Conservation (phyloP, 1,284 basidiomycete species). For the Apiotrichum montevideense region DNA sequence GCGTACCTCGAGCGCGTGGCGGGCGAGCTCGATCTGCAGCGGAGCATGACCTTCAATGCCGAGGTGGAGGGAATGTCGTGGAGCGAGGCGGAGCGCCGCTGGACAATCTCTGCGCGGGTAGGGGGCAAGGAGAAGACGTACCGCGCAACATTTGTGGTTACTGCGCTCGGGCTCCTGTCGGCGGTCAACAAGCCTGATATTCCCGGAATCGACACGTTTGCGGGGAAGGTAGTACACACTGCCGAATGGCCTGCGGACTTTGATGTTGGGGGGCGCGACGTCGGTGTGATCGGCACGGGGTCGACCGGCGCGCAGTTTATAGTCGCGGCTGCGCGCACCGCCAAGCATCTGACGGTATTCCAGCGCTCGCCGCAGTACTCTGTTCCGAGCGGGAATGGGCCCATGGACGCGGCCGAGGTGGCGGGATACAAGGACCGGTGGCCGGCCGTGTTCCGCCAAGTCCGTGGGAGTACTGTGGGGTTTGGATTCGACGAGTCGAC, state of each 20-base stretch:
- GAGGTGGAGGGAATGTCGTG: constrained; percentile 5
- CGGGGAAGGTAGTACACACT: constrained; percentile 10
- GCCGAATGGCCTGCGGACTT: constrained; percentile 8
- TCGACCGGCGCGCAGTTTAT: constrained; percentile 12
- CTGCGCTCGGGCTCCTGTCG: constrained; percentile 11
- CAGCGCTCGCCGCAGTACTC: constrained; percentile 15
- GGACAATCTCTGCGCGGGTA: neutral
- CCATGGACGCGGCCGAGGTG: constrained; percentile 1
- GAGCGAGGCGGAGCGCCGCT: neutral
- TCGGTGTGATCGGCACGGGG: constrained; percentile 7
- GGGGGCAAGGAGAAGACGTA: neutral
- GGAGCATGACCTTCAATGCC: constrained; percentile 22
- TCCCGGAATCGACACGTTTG: constrained; percentile 6
- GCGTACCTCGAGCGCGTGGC: constrained; percentile 23
- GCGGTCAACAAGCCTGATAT: constrained; percentile 19
- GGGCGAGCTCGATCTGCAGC: constrained; percentile 17
- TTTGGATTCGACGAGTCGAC: constrained; percentile 10
- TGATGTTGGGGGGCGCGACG: neutral
- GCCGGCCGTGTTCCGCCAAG: constrained; percentile 6
- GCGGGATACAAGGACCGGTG: neutral
- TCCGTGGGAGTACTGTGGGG: constrained; percentile 2
- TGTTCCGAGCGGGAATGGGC: constrained; percentile 8
- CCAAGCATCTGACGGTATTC: constrained; percentile 8
- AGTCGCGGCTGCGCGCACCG: neutral
- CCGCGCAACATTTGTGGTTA: constrained; percentile 23